Conservation (phyloP, 345 rosid species). For the Salix suchowensis region DNA sequence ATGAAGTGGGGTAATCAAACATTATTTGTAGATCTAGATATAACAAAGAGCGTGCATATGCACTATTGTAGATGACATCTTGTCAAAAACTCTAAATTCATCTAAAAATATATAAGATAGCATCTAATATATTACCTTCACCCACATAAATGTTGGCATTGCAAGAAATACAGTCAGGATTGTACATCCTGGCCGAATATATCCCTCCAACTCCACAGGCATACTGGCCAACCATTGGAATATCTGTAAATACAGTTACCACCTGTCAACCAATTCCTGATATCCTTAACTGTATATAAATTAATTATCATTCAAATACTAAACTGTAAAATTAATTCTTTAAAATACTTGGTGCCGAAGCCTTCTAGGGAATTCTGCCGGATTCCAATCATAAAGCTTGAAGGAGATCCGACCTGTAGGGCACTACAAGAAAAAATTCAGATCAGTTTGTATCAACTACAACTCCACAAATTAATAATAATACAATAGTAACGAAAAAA, state of each 20-base stretch:
- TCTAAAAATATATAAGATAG: neutral
- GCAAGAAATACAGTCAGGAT: constrained; percentile 82
- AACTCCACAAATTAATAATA: neutral
- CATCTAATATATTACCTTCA: constrained; percentile 45
- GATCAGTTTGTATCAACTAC: constrained; percentile 10
- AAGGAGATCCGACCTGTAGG: constrained; percentile 97
- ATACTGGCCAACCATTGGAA: constrained; percentile 91
- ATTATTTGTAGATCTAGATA: neutral
- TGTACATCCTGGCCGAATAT: constrained; percentile 95
- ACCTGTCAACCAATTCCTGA: constrained; percentile 27
- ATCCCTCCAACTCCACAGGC: constrained; percentile 97
- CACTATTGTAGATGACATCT: neutral
- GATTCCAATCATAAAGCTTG: constrained; percentile 99
- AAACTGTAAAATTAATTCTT: constrained; percentile 56
- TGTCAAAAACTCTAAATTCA: neutral
- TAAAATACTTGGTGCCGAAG: constrained; percentile 95
- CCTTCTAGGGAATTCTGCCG: constrained; percentile 97
- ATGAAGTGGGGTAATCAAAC: neutral
- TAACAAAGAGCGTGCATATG: neutral
- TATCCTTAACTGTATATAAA: constrained; percentile 12
- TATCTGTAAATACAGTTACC: constrained; percentile 52
- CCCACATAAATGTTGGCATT: constrained; percentile 89
- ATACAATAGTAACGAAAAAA: neutral
- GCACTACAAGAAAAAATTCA: constrained; percentile 47
- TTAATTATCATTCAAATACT: constrained; percentile 39